A percentile compares a stretch with the other conserved stretches of the same genome.
Conservation (phyloP, 179 eudicot genomes). For the Drosera spatulata region DNA sequence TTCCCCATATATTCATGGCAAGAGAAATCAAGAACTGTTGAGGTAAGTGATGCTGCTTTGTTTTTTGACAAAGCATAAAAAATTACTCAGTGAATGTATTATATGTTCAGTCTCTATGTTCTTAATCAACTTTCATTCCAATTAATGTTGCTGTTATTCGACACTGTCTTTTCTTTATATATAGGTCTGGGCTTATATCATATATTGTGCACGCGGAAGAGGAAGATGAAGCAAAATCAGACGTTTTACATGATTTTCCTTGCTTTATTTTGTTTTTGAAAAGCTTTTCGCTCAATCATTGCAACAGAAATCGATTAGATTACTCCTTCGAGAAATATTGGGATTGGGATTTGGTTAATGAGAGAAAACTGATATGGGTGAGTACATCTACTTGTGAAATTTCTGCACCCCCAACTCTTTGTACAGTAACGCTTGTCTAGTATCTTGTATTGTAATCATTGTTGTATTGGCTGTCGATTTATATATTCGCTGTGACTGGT, state of each 20-base stretch:
- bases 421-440: too few species aligned
- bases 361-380: conserved; percentile 97
- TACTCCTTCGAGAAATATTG: conserved; percentile 52
- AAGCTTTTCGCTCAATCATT: too few species aligned
- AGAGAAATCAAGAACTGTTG: conserved; percentile 77
- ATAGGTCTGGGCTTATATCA: too few species aligned
- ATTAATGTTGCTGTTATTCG: too few species aligned
- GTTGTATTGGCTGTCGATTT: too few species aligned
- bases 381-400: conserved; percentile 11
- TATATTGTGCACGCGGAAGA: conserved; percentile 65
- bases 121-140: too few species aligned
- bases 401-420: too few species aligned
- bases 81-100: too few species aligned
- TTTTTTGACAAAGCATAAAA: too few species aligned
- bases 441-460: neutral
- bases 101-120: too few species aligned
- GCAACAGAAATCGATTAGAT: neutral
- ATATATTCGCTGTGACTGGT: neutral
- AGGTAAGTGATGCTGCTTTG: conserved; percentile 32
- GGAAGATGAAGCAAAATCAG: conserved; percentile 68
- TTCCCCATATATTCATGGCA: too few species aligned
- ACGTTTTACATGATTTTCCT: conserved; percentile 24
- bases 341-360: conserved; percentile 97
- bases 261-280: conserved; percentile 31
- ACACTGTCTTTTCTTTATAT: too few species aligned